Evolutionary conservation across 1,284 basidiomycete species (phyloP).

Genomic region (Chalciporus piperatoides): DNA sequence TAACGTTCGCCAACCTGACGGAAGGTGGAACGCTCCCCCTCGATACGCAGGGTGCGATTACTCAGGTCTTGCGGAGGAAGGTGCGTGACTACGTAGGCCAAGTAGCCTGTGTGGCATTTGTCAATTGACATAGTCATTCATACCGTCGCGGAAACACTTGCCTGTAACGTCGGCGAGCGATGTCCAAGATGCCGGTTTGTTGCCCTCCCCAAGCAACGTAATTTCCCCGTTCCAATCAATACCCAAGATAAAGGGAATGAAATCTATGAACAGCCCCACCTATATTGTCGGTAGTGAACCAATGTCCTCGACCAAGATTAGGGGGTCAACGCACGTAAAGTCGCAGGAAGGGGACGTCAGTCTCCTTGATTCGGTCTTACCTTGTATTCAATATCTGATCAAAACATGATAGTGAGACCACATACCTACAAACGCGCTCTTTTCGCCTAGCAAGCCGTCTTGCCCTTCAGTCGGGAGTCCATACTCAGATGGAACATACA

Average conservation of each 20-base stretch:
- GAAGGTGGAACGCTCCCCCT: constrained; percentile 27
- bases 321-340: constrained; percentile 26
- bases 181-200: constrained; percentile 28
- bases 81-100: constrained; percentile 31
- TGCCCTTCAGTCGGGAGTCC: constrained; percentile 23
- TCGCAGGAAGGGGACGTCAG: constrained; percentile 26
- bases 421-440: constrained; percentile 20
- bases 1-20: constrained; percentile 13
- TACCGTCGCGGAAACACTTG: neutral
- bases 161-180: constrained; percentile 28
- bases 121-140: neutral
- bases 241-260: constrained; percentile 18
- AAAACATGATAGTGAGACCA: neutral
- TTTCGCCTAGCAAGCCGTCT: constrained; percentile 18
- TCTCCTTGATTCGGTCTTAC: constrained; percentile 19
- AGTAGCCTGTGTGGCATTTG: constrained; percentile 21
- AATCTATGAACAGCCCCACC: constrained; percentile 20
- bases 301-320: neutral
- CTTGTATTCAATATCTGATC: neutral
- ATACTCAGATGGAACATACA: constrained; percentile 37
- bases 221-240: constrained; percentile 23
- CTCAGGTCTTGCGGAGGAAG: constrained; percentile 23
- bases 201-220: constrained; percentile 28
- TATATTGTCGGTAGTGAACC: constrained; percentile 3
- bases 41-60: constrained; percentile 29